A percentile compares a stretch with the other conserved stretches of the same genome.
Evolutionary conservation across 257 asterid genomes (phyloP).

Genomic region (Linaria vulgaris): DNA sequence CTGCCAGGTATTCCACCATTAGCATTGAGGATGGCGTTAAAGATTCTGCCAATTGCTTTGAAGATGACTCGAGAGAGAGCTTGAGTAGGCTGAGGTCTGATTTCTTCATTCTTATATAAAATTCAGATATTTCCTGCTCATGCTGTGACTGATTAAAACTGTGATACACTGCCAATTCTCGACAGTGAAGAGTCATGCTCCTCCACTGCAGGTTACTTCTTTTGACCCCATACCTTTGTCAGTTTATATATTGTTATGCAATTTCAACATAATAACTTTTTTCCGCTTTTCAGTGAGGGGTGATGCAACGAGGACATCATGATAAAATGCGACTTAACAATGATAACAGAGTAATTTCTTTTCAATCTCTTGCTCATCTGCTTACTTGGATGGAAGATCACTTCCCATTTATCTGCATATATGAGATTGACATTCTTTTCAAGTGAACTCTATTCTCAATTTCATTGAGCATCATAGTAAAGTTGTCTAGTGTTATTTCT

Average conservation of each 20-base stretch:
- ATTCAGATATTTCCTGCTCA: conserved; percentile 9
- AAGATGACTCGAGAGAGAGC: conserved; percentile 44
- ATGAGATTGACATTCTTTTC: conserved; percentile 19
- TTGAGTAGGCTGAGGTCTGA: conserved; percentile 55
- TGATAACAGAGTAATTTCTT: conserved; percentile 9
- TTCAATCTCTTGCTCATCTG: conserved; percentile 11
- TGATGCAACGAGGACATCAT: no score
- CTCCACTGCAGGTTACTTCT: conserved; percentile 58
- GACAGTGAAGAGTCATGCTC: conserved; percentile 80
- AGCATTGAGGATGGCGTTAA: conserved; percentile 30
- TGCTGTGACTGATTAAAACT: conserved; percentile 26
- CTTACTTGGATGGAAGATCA: background rate
- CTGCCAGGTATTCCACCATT: conserved; percentile 45
- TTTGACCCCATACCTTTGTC: conserved; percentile 14
- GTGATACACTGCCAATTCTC: conserved; percentile 25
- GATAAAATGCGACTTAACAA: background rate
- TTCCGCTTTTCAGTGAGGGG: no score
- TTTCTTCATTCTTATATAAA: conserved; percentile 27
- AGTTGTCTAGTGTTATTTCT: conserved; percentile 7
- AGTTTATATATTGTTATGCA: no score
- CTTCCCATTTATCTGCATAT: background rate
- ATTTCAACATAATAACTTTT: no score
- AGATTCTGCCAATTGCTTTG: conserved; percentile 37
- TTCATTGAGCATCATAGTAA: conserved; percentile 39
- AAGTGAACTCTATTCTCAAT: conserved; percentile 33